phyloP scores from a whole-genome alignment of 2,329 filamentous ascomycete genomes.

The Paecilomyces niveus region DNA sequence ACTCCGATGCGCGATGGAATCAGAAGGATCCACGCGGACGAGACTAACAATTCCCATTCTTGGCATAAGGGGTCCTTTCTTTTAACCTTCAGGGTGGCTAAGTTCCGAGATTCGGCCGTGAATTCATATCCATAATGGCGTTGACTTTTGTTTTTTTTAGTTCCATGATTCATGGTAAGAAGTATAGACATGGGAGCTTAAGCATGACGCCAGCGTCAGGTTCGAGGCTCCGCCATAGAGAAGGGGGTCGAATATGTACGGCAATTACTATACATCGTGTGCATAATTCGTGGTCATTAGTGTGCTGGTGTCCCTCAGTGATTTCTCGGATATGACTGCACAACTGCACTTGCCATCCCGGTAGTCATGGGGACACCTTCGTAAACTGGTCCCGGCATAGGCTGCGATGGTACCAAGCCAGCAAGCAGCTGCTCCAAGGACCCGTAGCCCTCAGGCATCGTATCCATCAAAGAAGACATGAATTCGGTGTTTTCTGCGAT shows the following conservation, averaged over 20 bases:
- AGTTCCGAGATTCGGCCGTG: background rate
- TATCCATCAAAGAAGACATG: slow-evolving; percentile 1
- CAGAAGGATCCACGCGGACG: no score
- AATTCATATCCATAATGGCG: background rate
- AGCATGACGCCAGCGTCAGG: background rate
- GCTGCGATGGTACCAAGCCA: slow-evolving; percentile 1
- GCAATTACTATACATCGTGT: background rate
- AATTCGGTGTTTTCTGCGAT: background rate
- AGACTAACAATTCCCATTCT: no score
- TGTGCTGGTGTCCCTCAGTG: background rate
- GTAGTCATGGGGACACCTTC: background rate
- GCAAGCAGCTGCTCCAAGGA: slow-evolving; percentile 2
- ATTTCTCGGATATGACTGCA: background rate
- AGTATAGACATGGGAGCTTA: background rate
- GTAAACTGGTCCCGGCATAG: background rate
- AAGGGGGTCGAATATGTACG: background rate
- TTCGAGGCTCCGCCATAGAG: background rate
- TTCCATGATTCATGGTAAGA: background rate
- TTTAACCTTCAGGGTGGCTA: no score
- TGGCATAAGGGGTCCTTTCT: no score
- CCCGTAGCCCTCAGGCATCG: slow-evolving; percentile 2
- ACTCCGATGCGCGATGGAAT: no score
- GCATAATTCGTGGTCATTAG: background rate
- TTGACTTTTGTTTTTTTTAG: background rate
- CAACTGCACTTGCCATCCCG: background rate